Base-by-base conservation (phyloP, 768 basidiomycete species). In the Rubroboletus satanas region DNA sequence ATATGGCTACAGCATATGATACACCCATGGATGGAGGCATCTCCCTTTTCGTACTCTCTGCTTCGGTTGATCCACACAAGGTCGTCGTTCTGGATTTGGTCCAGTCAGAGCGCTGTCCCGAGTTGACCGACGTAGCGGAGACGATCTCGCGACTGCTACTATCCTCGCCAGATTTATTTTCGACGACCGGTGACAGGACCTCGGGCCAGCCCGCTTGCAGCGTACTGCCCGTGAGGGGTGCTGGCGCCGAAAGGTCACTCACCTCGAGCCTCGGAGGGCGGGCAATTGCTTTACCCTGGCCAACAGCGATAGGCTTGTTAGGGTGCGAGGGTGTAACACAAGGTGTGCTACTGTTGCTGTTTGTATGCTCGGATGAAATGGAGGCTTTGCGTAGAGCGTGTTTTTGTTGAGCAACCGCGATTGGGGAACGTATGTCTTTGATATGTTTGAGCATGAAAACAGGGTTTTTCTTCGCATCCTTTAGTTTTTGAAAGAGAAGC, bases 361-460 rank as follows among this genome's bases (percentile, higher is more conserved):
- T 52, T 36, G 51, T 12, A 43, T 61, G 66, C 36, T 71, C 71
- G 7, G 71, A 63, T 3, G 69, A 66, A 44, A 69, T 62, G 10
- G 84, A 84, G 5, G 88, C 89, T 72, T 90, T 91, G 42, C 93
- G 85, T 9, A 88, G 82, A 2, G 91, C 91, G 66, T 97, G 94
- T 71, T 99, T 99, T 70, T 94, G 91, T 64, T 94, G 90, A 4
- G 97, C 97, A 39, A 98, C 93, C 9, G 87, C 93, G 58, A 98
- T 98, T 0, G 97, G 97, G 7, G 94, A 97, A 44, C 93, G 88
- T 56, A 99, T 98, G 66, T 99, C 97, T 67, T 73, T 73, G 72
- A 95, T 94, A 59, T 96, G 92, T 59, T 94, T 91, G 51, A 96
- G 82, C 97, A 99, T 99, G 73, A 99, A 99, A 8, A 99, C 96